These are phyloP conservation scores for Nitzschia sp. DNA, from an alignment of 108 stramenopile species.

Conservation along the genomic window DNA sequence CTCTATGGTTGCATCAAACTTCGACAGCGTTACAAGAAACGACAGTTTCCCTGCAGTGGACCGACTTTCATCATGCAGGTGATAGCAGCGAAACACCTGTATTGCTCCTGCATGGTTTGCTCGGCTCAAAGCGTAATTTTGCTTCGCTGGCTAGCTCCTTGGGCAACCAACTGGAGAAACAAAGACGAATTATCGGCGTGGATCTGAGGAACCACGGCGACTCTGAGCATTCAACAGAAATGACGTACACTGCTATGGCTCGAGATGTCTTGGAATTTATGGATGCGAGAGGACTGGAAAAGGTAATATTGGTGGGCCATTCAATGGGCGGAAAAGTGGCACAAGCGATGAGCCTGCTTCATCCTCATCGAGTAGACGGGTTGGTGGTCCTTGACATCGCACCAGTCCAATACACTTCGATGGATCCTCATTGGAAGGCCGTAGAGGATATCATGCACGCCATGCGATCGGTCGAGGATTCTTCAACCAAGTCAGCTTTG, in stretches of 20 bases:
- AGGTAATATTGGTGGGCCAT: constrained; percentile 86
- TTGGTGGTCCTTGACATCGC: constrained; percentile 92
- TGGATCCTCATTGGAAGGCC: constrained; percentile 73
- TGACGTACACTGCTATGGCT: constrained; percentile 90
- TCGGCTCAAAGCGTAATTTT: constrained; percentile 94
- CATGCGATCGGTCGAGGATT: constrained; percentile 45
- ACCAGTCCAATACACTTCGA: constrained; percentile 71
- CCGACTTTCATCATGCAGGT: constrained; percentile 17
- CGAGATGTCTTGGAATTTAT: constrained; percentile 80
- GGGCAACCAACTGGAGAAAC: constrained; percentile 59
- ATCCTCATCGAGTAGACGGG: constrained; percentile 81
- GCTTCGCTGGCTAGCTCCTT: constrained; percentile 74
- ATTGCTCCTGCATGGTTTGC: constrained; percentile 90
- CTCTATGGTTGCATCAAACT: neutral
- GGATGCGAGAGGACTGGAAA: constrained; percentile 47
- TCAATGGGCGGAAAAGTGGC: constrained; percentile 96
- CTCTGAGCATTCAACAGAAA: constrained; percentile 19
- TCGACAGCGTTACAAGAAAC: constrained; percentile 18
- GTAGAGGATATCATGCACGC: constrained; percentile 83
- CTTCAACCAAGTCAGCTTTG: constrained; percentile 53
- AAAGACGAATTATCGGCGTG: constrained; percentile 63
- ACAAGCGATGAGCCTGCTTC: constrained; percentile 69
- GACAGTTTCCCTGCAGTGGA: constrained; percentile 25
- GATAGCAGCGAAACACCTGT: constrained; percentile 47
- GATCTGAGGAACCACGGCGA: constrained; percentile 95